Evolutionary conservation across 2,329 filamentous ascomycete species (phyloP).

Genomic region (Purpureocillium lavendulum): DNA sequence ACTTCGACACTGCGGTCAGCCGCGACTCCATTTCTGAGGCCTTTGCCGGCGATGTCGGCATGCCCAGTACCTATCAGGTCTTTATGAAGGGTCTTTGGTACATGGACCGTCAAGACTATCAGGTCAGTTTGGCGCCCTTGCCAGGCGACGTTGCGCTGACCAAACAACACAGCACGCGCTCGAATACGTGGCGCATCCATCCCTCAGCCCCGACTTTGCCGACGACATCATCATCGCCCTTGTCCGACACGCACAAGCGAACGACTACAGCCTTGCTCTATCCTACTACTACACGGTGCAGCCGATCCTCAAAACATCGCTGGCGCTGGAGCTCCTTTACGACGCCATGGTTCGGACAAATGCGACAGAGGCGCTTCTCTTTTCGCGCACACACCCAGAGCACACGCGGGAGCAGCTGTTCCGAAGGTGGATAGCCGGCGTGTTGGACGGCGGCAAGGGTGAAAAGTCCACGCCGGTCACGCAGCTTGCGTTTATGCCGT

Average conservation of each 20-base stretch:
- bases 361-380: constrained; percentile 66
- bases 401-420: constrained; percentile 56
- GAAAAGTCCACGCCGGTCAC: constrained; percentile 46
- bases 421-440: constrained; percentile 48
- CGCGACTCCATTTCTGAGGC: constrained; percentile 40
- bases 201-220: constrained; percentile 70
- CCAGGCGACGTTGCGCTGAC: neutral
- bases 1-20: constrained; percentile 51
- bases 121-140: constrained; percentile 27
- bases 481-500: constrained; percentile 65
- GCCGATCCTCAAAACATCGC: constrained; percentile 58
- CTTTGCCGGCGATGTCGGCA: constrained; percentile 54
- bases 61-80: constrained; percentile 69
- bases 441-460: constrained; percentile 20
- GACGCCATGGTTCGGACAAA: constrained; percentile 58
- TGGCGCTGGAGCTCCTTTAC: constrained; percentile 59
- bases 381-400: constrained; percentile 57
- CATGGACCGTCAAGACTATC: constrained; percentile 64
- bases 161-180: constrained; percentile 48
- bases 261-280: constrained; percentile 58
- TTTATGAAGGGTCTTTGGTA: constrained; percentile 80
- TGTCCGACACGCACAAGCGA: constrained; percentile 48
- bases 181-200: constrained; percentile 70
- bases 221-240: constrained; percentile 72
- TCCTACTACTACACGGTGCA: constrained; percentile 73